These are phyloP conservation scores for Talaromyces sp. DNA, from an alignment of 2,329 filamentous ascomycete genomes.

Conservation along the genomic window DNA sequence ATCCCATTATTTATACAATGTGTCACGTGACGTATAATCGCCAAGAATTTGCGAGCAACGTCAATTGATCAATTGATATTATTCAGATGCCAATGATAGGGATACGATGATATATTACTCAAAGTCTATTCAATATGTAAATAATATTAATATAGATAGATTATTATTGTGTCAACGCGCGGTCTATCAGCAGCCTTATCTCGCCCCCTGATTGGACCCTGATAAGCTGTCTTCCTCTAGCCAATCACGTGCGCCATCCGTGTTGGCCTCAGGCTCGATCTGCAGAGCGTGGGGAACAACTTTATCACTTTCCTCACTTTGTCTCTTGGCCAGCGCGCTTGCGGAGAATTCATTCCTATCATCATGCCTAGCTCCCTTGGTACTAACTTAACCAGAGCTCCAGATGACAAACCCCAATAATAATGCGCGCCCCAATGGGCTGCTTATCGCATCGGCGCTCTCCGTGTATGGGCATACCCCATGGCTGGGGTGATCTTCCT, in stretches of 20 bases:
- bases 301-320: neutral
- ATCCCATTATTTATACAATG: too few species aligned
- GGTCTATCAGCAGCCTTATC: neutral
- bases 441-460: neutral
- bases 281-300: neutral
- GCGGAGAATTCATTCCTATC: neutral
- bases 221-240: neutral
- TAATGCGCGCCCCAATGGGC: neutral
- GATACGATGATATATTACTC: too few species aligned
- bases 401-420: slow-evolving; percentile 8
- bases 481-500: neutral
- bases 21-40: neutral
- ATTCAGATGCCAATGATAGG: neutral
- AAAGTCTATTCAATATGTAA: too few species aligned
- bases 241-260: neutral
- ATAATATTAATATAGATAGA: neutral
- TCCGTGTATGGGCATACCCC: neutral
- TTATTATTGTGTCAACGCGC: neutral
- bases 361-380: neutral
- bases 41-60: neutral
- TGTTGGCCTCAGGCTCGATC: neutral
- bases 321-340: too few species aligned
- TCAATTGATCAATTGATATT: neutral
- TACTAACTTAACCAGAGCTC: neutral
- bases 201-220: neutral